Conservation (phyloP, 2,329 filamentous ascomycete species). For the Fusarium luffae region DNA sequence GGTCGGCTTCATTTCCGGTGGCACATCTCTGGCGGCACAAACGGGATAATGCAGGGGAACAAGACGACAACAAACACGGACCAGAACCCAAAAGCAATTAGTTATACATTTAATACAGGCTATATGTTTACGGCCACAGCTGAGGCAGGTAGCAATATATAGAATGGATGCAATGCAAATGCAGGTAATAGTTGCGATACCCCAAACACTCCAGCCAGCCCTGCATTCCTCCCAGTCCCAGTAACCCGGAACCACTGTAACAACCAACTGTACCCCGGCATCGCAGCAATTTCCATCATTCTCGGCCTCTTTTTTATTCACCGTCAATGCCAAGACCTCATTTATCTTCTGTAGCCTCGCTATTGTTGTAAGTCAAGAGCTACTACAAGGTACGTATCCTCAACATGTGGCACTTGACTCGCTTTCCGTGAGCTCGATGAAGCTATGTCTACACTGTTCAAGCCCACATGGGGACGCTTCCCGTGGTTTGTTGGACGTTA, state of each 20-base stretch:
- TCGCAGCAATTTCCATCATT: constrained; percentile 1
- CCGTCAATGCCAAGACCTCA: constrained; percentile 8
- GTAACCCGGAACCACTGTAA: constrained; percentile 15
- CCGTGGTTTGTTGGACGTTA: not conserved
- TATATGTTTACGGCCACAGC: not conserved
- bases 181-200: not conserved
- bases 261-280: constrained; percentile 1
- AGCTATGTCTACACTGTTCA: constrained; percentile 11
- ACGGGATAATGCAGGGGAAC: constrained; percentile 16
- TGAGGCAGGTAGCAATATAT: not conserved
- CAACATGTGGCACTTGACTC: constrained; percentile 30
- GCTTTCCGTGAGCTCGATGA: not conserved
- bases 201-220: not conserved
- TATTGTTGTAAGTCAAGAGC: not conserved
- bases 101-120: not conserved
- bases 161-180: not conserved
- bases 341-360: not conserved
- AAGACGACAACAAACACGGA: constrained; percentile 13
- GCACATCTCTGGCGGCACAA: constrained; percentile 24
- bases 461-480: constrained; percentile 16
- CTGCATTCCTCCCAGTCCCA: constrained; percentile 31
- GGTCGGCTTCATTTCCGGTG: constrained; percentile 30
- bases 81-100: constrained; percentile 22
- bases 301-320: not conserved
- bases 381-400: not conserved